phyloP scores from a whole-genome alignment of 345 rosid species.

The Zanthoxylum bungeanum region DNA sequence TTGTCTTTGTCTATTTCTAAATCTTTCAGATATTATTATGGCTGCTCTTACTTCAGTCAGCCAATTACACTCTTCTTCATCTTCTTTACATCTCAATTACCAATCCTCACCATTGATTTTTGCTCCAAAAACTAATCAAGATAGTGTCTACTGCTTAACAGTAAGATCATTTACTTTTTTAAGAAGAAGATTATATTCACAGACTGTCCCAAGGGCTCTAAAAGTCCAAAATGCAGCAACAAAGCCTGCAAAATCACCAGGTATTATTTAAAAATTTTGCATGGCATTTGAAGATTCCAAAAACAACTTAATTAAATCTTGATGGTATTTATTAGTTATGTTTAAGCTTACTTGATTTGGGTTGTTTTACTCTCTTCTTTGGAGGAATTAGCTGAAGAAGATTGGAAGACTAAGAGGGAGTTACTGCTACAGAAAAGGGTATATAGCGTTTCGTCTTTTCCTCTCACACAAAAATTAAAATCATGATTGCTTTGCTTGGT shows the following conservation, averaged over 20 bases:
- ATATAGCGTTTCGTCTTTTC: background rate
- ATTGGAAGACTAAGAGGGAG: slow-evolving; percentile 87
- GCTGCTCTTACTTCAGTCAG: slow-evolving; percentile 54
- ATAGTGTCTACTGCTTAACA: slow-evolving; percentile 7
- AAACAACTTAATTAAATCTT: slow-evolving; percentile 1
- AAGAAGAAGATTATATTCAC: slow-evolving; percentile 16
- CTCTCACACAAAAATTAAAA: background rate
- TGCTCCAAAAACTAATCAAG: slow-evolving; percentile 30
- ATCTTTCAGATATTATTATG: slow-evolving; percentile 29
- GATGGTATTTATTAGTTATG: no score
- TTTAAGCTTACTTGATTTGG: slow-evolving; percentile 11
- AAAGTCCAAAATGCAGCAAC: slow-evolving; percentile 61
- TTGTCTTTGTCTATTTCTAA: background rate
- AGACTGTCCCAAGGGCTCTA: slow-evolving; percentile 24
- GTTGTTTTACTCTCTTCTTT: slow-evolving; percentile 20
- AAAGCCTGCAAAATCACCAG: slow-evolving; percentile 85
- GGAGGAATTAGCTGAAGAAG: slow-evolving; percentile 88
- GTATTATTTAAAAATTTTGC: no score
- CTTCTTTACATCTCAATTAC: slow-evolving; percentile 28
- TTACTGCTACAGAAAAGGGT: slow-evolving; percentile 82
- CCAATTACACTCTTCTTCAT: slow-evolving; percentile 28
- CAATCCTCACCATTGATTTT: slow-evolving; percentile 34
- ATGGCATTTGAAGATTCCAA: no score
- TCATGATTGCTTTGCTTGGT: background rate
- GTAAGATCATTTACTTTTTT: slow-evolving; percentile 22